These are phyloP conservation scores for Sporisorium iseilematis-ciliati DNA, from an alignment of 1,284 basidiomycete species.

Conservation along the genomic window DNA sequence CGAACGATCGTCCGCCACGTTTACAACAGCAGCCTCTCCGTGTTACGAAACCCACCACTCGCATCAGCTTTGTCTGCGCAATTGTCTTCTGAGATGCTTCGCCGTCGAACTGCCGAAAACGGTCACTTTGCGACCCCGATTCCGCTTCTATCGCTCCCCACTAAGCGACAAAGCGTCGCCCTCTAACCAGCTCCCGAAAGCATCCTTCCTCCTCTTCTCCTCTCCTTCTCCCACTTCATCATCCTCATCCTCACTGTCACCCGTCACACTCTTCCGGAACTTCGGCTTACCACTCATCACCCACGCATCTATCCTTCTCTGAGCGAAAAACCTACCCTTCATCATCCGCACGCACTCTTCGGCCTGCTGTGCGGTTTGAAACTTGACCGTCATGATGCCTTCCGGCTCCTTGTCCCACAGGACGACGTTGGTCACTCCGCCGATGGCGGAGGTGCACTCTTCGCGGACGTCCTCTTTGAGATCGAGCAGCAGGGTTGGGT, in stretches of 20 bases:
- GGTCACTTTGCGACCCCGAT: no score
- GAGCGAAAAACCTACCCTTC: slow-evolving; percentile 92
- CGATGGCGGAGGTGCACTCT: slow-evolving; percentile 83
- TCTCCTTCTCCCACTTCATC: slow-evolving; percentile 28
- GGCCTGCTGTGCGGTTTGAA: slow-evolving; percentile 86
- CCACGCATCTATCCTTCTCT: slow-evolving; percentile 83
- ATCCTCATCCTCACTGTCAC: slow-evolving; percentile 8
- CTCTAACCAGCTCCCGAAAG: slow-evolving; percentile 35
- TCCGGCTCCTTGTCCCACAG: slow-evolving; percentile 95
- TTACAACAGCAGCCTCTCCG: no score
- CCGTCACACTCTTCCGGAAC: slow-evolving; percentile 76
- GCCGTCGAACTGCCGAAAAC: no score
- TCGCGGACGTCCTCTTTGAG: slow-evolving; percentile 96
- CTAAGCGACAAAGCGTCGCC: background rate
- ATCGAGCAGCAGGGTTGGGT: slow-evolving; percentile 87
- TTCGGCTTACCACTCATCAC: slow-evolving; percentile 83
- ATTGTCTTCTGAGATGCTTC: no score
- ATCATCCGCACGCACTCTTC: slow-evolving; percentile 94
- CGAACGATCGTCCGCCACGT: no score
- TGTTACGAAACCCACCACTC: no score
- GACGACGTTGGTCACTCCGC: slow-evolving; percentile 96
- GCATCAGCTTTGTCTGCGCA: no score
- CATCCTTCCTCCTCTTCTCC: slow-evolving; percentile 19
- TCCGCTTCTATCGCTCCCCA: no score
- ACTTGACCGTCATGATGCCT: slow-evolving; percentile 96